Evolutionary conservation across 2,329 filamentous ascomycete genomes (phyloP).

Genomic region (Knufia petricola): DNA sequence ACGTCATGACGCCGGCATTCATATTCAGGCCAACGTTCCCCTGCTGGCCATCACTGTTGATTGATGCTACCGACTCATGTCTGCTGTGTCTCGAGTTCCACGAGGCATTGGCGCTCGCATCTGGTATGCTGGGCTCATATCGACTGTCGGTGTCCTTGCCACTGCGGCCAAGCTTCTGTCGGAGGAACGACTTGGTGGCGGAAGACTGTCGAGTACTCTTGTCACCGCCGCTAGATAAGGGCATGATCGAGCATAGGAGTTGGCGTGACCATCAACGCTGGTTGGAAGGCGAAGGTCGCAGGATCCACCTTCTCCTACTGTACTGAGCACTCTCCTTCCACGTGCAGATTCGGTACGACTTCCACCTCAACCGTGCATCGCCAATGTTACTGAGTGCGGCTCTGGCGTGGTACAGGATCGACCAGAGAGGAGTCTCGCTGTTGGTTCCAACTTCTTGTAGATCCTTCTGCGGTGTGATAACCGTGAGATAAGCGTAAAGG

Average conservation of each 20-base stretch:
- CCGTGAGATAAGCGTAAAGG: not conserved
- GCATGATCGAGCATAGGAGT: slow-evolving; percentile 29
- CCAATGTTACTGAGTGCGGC: not conserved
- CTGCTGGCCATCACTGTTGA: slow-evolving; percentile 57
- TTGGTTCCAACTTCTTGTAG: not conserved
- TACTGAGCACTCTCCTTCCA: not conserved
- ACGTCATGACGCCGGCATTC: slow-evolving; percentile 73
- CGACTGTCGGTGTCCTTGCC: slow-evolving; percentile 62
- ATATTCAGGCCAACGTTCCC: slow-evolving; percentile 56
- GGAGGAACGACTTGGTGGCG: slow-evolving; percentile 76
- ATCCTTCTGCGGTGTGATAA: not conserved
- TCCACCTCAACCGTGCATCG: not conserved
- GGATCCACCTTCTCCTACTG: slow-evolving; percentile 2
- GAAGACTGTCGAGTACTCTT: slow-evolving; percentile 77
- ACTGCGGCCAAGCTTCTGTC: slow-evolving; percentile 59
- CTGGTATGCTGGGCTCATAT: slow-evolving; percentile 32
- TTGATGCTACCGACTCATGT: slow-evolving; percentile 60
- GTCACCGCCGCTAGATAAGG: slow-evolving; percentile 52
- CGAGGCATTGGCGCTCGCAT: slow-evolving; percentile 46
- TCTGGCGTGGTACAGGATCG: not conserved
- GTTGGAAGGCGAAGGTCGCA: not conserved
- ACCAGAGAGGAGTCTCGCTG: not conserved
- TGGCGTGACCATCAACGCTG: not conserved
- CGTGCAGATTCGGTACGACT: not conserved
- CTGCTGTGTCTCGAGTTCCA: slow-evolving; percentile 64